Evolutionary conservation across 2,329 filamentous ascomycete genomes (phyloP).

Genomic region (Aureobasidium mangrovei): DNA sequence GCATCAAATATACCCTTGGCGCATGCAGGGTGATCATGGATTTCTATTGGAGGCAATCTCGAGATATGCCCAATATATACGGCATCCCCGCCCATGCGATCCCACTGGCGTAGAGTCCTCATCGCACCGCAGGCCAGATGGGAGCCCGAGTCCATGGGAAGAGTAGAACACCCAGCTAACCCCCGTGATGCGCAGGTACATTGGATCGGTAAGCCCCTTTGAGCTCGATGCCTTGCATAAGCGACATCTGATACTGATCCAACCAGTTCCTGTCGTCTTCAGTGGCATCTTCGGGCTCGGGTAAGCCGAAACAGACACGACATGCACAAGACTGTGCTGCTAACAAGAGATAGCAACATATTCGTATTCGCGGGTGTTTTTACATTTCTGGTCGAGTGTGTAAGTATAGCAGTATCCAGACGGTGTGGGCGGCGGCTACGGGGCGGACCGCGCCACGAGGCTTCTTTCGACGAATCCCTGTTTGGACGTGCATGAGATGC

Average conservation of each 20-base stretch:
- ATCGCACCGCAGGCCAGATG: slow-evolving; percentile 9
- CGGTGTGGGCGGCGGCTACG: not conserved
- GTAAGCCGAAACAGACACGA: slow-evolving; percentile 22
- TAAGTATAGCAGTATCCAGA: slow-evolving; percentile 25
- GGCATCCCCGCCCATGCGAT: not conserved
- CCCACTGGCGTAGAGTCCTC: not conserved
- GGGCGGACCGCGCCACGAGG: slow-evolving; percentile 8
- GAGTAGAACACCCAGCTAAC: slow-evolving; percentile 11
- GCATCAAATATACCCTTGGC: slow-evolving; percentile 13
- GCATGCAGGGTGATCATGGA: not conserved
- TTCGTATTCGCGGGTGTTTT: slow-evolving; percentile 78
- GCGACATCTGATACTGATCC: slow-evolving; percentile 15
- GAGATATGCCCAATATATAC: slow-evolving; percentile 20
- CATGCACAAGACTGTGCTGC: not conserved
- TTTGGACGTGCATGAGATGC: not conserved
- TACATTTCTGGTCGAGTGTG: slow-evolving; percentile 67
- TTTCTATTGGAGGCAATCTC: slow-evolving; percentile 20
- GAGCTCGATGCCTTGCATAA: slow-evolving; percentile 8
- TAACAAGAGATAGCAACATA: slow-evolving; percentile 34
- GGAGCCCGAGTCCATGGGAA: slow-evolving; percentile 9
- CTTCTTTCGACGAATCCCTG: slow-evolving; percentile 3
- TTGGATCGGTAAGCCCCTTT: slow-evolving; percentile 37
- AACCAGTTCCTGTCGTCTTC: slow-evolving; percentile 42
- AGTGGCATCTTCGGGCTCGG: slow-evolving; percentile 37
- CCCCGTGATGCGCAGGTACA: slow-evolving; percentile 32